Base-by-base conservation (phyloP, 1,139 yeast genomes). In the Nakaseomyces nivariensis region DNA sequence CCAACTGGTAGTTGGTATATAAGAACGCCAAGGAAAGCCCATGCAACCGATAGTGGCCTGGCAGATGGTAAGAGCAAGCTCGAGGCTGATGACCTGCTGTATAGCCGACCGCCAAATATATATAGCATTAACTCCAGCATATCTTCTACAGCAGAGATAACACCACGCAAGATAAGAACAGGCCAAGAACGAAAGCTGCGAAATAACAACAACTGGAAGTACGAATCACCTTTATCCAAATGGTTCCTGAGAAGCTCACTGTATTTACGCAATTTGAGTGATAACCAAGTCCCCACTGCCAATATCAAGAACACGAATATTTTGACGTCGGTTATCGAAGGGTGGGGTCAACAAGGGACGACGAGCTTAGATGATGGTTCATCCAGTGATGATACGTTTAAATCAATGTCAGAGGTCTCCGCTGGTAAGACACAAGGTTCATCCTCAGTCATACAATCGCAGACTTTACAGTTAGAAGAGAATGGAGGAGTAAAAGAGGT, bases 231-330 rank as follows among this genome's bases (percentile, higher is more conserved):
- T 4, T 49, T 64, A 11, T 62, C 67, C 5, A 57, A 58, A 48
- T 63, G 67, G 67, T 63, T 63, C 48, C 47, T 63, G 25, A 56
- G 64, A 37, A 59, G 60, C 27, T 61, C 67, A 1, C 53, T 61
- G 1, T 62, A 62, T 46, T 48, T 62, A 1, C 56, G 53, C 36
- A 27, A 13, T 7, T 8, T 29, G 25, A 41, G 44, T 13, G 44
- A 41, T 9, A 27, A 41, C 34, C 44, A 27, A 34, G 34, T 29
- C 10, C n/a, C 34, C 8, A 27, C 34, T 6, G 34, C 44, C 5
- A 27, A 41, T 13, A 13, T 41, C 6, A 41, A 41, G 25, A 27
- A 22, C 44, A 27, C 44, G 13, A 41, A 41, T 17, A 44, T 51
- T 22, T 49, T 52, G 10, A 52, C 44, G 2, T 41, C 44, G 4